These are phyloP conservation scores for Pterula multifida DNA, from an alignment of 1,284 basidiomycete genomes.

Conservation along the genomic window DNA sequence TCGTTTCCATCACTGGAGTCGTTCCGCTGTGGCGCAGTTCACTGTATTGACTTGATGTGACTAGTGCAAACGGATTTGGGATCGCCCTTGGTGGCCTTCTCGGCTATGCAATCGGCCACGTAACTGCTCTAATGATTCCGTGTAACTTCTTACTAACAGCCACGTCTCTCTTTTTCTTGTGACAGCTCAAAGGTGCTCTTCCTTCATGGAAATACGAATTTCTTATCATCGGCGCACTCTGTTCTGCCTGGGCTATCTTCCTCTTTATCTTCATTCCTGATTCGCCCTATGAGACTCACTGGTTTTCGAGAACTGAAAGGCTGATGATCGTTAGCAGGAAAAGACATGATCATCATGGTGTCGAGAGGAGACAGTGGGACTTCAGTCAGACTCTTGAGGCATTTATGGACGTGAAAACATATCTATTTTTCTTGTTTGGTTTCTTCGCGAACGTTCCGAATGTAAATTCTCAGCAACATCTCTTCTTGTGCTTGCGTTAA, in stretches of 20 bases:
- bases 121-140: constrained; percentile 5
- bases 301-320: constrained; percentile 22
- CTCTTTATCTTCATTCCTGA: constrained; percentile 21
- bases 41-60: too few relatives aligned
- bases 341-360: constrained; percentile 16
- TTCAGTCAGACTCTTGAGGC: constrained; percentile 11
- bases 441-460: constrained; percentile 18
- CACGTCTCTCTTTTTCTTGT: neutral
- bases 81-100: constrained; percentile 18
- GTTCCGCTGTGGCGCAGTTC: too few relatives aligned
- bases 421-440: constrained; percentile 19
- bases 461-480: constrained; percentile 4
- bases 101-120: constrained; percentile 17
- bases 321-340: constrained; percentile 22
- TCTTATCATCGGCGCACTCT: constrained; percentile 19
- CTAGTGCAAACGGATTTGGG: constrained; percentile 16
- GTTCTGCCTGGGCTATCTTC: constrained; percentile 15
- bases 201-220: constrained; percentile 26
- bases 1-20: neutral
- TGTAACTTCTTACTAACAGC: too few relatives aligned
- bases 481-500: neutral
- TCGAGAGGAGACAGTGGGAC: constrained; percentile 16
- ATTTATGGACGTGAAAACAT: constrained; percentile 18
- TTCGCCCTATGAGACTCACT: constrained; percentile 21
- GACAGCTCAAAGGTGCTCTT: constrained; percentile 12